Conservation (phyloP, 169 alveolate species). For the Eimeria necatrix region DNA sequence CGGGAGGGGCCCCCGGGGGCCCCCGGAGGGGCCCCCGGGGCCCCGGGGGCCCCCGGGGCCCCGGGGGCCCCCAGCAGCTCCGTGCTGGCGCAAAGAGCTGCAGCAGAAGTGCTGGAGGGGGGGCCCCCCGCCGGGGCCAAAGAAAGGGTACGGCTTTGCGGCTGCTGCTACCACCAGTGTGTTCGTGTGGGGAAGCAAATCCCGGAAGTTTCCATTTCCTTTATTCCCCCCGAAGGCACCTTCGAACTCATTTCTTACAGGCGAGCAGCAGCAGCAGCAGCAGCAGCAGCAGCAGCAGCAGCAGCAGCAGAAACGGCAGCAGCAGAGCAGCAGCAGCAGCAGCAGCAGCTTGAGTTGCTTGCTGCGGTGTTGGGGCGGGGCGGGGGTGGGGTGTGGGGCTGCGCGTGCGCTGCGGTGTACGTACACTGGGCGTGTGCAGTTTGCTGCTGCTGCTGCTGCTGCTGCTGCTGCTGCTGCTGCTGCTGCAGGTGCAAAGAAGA, state of each 20-base stretch:
- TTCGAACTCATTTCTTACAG: conserved; percentile 91
- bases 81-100: neutral
- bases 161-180: conserved; percentile 92
- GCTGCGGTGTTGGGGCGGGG: too few species aligned
- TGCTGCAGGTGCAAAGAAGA: conserved; percentile 17
- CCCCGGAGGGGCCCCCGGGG: neutral
- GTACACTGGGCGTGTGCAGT: too few species aligned
- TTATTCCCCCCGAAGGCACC: conserved; percentile 96
- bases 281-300: neutral
- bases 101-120: neutral
- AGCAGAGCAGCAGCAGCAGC: too few species aligned
- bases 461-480: neutral
- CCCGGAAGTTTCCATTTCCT: conserved; percentile 94
- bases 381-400: too few species aligned
- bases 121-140: neutral
- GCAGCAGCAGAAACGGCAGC: neutral
- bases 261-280: conserved; percentile 64
- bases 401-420: too few species aligned
- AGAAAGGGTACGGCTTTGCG: conserved; percentile 79
- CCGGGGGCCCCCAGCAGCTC: neutral
- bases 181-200: conserved; percentile 94
- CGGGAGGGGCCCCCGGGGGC: neutral
- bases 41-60: neutral
- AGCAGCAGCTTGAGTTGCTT: too few species aligned
- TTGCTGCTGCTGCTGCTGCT: neutral